Evolutionary conservation across 1,139 yeast species (phyloP).

Genomic region (Candida sojae): DNA sequence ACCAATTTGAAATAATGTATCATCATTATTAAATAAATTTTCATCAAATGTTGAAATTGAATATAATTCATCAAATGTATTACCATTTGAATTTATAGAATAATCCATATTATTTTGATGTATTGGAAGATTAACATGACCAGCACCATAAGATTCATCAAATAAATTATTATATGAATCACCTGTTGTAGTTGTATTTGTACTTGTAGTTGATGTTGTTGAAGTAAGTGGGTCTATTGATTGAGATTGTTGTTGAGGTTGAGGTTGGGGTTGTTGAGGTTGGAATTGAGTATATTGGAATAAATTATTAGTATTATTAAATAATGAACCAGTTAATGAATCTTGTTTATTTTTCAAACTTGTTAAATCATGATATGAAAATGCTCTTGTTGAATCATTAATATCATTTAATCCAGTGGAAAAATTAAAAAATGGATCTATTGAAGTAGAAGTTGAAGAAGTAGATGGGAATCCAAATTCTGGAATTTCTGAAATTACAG

Average conservation of each 20-base stretch:
- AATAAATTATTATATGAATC: not conserved
- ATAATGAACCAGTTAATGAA: slow-evolving; percentile 8
- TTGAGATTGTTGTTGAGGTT: not conserved
- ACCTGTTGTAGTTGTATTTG: slow-evolving; percentile 1
- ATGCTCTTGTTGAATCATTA: slow-evolving; percentile 19
- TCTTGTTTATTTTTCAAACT: slow-evolving; percentile 8
- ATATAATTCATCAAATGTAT: slow-evolving; percentile 7
- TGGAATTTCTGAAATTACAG: slow-evolving; percentile 9
- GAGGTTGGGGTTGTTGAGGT: not conserved
- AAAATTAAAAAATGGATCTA: slow-evolving; percentile 8
- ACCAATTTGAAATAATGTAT: slow-evolving; percentile 5
- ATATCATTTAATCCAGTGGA: slow-evolving; percentile 2
- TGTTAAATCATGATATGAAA: slow-evolving; percentile 31
- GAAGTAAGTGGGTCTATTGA: not conserved
- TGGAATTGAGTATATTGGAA: slow-evolving; percentile 7
- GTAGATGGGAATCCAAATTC: slow-evolving; percentile 4
- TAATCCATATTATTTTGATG: too few species aligned
- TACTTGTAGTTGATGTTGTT: too few species aligned
- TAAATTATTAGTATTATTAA: slow-evolving; percentile 6
- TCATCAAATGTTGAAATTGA: slow-evolving; percentile 6
- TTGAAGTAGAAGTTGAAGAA: not conserved
- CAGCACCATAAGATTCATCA: not conserved
- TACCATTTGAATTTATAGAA: not conserved
- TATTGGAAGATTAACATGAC: not conserved
- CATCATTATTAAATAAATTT: slow-evolving; percentile 4